Base-by-base conservation (phyloP, 345 rosid species). In the Geranium brycei region DNA sequence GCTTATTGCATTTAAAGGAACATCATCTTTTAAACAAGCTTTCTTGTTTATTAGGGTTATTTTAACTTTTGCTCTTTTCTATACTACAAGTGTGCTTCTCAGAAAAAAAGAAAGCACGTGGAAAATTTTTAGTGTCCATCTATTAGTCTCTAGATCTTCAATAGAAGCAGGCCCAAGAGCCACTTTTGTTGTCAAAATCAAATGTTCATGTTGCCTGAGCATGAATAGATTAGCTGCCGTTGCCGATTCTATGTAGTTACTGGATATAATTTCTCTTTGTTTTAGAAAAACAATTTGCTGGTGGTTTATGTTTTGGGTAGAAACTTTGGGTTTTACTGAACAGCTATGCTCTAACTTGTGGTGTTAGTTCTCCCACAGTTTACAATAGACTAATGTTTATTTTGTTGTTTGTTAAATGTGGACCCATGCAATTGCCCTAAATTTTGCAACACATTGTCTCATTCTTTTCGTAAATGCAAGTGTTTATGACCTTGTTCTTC, bases 401-500 rank as follows among this genome's bases (percentile, higher is more conserved):
- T 47, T 35, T 35, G 10, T 35, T 35, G 41, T 4, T 35, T 35
- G 1, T 35, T 35, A 4, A 35, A 35, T 35, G 41, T 35, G 53
- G 11, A 13, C 12, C 53, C 53, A 47, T 47, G 53, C 15, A 2
- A 11, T 47, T 47, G 53, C 28, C 2, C 28, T 2, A 23, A 23
- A 23, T 23, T 23, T 23, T 23, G 28, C 28, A 23, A 23, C 28
- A 23, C 28, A 23, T 23, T 23, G 28, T 23, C 28, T 23, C 28
- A 23, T 23, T 23, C 28, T 23, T 2, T n/a, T 32, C 19, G n/a
- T 67, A 7, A 19, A 16, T 31, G 51, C 4, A 60, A 28, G 35
- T 38, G 32, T 67, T 55, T 31, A 7, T 38, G 32, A 47, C 40
- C 69, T 47, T 51, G 31, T 23, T 51, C 32, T 68, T 67, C 65